Evolutionary conservation across 768 basidiomycete genomes (phyloP).

Genomic region (Xanthoconium purpureum): DNA sequence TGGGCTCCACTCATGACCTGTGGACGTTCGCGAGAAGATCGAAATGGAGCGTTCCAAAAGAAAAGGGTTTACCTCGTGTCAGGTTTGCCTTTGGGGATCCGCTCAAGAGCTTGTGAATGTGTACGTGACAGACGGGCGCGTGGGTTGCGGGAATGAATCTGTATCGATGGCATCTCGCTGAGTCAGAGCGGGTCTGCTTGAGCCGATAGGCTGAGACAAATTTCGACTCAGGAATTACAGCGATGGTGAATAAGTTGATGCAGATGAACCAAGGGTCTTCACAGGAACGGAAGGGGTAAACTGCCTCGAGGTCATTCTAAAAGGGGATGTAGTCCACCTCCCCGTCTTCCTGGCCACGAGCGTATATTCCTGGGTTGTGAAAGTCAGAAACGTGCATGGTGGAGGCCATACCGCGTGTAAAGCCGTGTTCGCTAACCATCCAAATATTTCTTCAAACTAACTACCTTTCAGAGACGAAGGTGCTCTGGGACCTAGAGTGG

Average conservation of each 20-base stretch:
- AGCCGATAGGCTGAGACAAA: not conserved
- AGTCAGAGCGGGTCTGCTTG: constrained; percentile 1
- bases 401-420: no score
- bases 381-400: no score
- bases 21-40: not conserved
- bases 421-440: no score
- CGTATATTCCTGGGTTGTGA: no score
- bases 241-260: not conserved
- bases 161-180: constrained; percentile 1
- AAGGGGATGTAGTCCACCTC: not conserved
- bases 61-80: no score
- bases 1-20: no score
- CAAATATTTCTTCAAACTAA: no score
- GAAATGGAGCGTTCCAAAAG: not conserved
- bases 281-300: not conserved
- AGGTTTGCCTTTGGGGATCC: not conserved
- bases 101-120: not conserved
- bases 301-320: not conserved
- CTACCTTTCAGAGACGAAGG: no score
- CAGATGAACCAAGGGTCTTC: not conserved
- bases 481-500: no score
- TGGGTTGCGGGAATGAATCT: not conserved
- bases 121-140: not conserved
- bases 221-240: not conserved
- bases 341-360: no score